Percentiles rank a stretch among this genome's conserved stretches.
These are phyloP conservation scores for Diaporthe sp. DNA, from an alignment of 2,329 filamentous ascomycete genomes.

Conservation along the genomic window DNA sequence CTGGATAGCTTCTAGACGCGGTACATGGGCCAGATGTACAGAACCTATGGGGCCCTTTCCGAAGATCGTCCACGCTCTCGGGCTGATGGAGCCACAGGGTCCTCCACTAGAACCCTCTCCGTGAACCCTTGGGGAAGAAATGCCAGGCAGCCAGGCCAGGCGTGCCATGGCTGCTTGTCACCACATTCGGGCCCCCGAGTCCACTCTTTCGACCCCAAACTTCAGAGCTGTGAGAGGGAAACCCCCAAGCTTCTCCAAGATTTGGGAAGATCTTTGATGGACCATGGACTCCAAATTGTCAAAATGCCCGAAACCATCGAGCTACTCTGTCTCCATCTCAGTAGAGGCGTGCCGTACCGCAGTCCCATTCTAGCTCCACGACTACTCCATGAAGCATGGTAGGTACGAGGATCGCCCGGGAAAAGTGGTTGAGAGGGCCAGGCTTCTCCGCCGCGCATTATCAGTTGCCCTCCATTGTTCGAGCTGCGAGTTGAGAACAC, in stretches of 20 bases:
- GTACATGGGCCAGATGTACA: constrained; percentile 40
- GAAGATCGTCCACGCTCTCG: constrained; percentile 41
- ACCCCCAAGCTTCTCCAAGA: constrained; percentile 42
- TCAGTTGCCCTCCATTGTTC: neutral
- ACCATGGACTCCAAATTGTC: constrained; percentile 37
- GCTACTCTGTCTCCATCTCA: constrained; percentile 40
- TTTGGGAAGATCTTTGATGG: constrained; percentile 41
- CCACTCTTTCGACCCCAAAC: constrained; percentile 41
- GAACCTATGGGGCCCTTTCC: constrained; percentile 37
- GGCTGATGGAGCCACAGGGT: constrained; percentile 37
- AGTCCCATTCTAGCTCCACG: constrained; percentile 39
- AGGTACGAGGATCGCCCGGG: constrained; percentile 26
- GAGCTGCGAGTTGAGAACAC: neutral
- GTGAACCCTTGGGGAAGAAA: constrained; percentile 38
- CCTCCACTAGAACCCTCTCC: constrained; percentile 33
- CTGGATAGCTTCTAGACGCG: constrained; percentile 37
- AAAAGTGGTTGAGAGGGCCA: constrained; percentile 20
- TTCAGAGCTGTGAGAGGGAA: constrained; percentile 32
- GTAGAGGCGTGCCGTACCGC: constrained; percentile 41
- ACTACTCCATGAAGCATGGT: constrained; percentile 32
- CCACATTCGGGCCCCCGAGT: constrained; percentile 29
- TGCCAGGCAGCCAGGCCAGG: constrained; percentile 24
- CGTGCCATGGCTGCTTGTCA: constrained; percentile 14
- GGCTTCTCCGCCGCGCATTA: constrained; percentile 12
- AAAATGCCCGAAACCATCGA: constrained; percentile 35